phyloP scores from a whole-genome alignment of 257 asterid species.

The Nicotiana sylvestris region DNA sequence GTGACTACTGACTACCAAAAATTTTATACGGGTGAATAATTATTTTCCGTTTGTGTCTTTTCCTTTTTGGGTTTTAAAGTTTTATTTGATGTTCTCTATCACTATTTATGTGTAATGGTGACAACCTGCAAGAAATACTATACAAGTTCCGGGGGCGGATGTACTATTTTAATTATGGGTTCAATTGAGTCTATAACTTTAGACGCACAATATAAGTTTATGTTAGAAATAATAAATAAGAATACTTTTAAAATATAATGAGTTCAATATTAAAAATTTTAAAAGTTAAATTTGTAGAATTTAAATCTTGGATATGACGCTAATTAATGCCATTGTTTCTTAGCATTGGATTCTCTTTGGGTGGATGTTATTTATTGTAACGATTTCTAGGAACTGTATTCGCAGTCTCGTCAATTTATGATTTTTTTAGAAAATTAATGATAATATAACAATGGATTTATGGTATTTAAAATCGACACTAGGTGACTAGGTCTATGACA shows the following conservation, averaged over 20 bases:
- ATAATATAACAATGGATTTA: not conserved
- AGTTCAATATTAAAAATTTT: too few species aligned
- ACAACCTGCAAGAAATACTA: not conserved
- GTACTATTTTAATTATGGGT: too few species aligned
- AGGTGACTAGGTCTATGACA: constrained; percentile 9
- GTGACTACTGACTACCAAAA: not conserved
- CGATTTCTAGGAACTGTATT: not conserved
- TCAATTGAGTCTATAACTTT: too few species aligned
- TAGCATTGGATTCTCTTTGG: constrained; percentile 5
- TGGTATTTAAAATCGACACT: not conserved
- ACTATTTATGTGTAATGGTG: not conserved
- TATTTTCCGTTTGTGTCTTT: not conserved
- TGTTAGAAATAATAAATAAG: too few species aligned
- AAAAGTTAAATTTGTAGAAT: too few species aligned
- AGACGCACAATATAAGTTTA: too few species aligned
- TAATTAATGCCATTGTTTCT: not conserved
- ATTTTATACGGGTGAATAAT: not conserved
- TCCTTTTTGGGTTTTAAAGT: not conserved
- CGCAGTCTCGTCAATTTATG: not conserved
- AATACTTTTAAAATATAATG: too few species aligned
- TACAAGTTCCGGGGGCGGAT: too few species aligned
- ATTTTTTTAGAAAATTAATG: not conserved
- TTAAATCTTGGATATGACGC: too few species aligned
- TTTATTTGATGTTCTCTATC: not conserved
- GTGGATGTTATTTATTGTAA: not conserved